Evolutionary conservation across 2,329 filamentous ascomycete species (phyloP), one percentile per base, ranked within the genome.

Genomic region (Aspergillus fumigatiaffinis): DNA sequence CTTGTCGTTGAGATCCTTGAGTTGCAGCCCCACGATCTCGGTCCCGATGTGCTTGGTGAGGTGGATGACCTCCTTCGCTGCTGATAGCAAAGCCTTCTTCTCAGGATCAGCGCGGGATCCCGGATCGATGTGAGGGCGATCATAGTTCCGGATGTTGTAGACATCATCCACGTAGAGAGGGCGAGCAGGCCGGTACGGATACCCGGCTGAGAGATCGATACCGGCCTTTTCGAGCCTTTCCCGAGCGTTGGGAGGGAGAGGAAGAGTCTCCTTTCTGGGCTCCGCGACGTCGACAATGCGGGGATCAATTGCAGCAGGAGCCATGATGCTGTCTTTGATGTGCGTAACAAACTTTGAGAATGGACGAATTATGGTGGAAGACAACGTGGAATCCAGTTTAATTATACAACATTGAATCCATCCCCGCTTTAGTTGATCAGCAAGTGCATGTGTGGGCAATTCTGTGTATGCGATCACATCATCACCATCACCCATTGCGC

Each of bases 111-210:
- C 88, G 46, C 87, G 80, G 1, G 82, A 79, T 2, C 86, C 86
- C 0, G 85, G 81, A 52, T 90, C 87, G 10, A 82, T 64, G 55
- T 88, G 79, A 20, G 76, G 71, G 26, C 80, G 81, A 60, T 81
- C 82, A 56, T 80, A 71, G 69, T 83, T 78, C 20, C 88, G 77
- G 67, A 91, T 87, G 50, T 83, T 83, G 72, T 84, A 84, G 3
- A 87, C 85, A 62, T 91, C 88, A 56, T 91, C 84, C 0, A 90
- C 76, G 63, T 86, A 91, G 1, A 90, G 75, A 0, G 88, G 88
- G 50, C 80, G 80, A 0, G 84, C 81, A 1, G 87, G 87, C 0
- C 87, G 83, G 64, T 90, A 90, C 0, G 88, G 88, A 62, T 91
- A 91, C 0, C 88, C 88, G 1, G 84, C 75, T 0, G 85, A 87